Evolutionary conservation across 225 moss, liverwort and hornwort species (phyloP), one percentile per base, ranked within the genome.

Genomic region (Straminergon stramineum): DNA sequence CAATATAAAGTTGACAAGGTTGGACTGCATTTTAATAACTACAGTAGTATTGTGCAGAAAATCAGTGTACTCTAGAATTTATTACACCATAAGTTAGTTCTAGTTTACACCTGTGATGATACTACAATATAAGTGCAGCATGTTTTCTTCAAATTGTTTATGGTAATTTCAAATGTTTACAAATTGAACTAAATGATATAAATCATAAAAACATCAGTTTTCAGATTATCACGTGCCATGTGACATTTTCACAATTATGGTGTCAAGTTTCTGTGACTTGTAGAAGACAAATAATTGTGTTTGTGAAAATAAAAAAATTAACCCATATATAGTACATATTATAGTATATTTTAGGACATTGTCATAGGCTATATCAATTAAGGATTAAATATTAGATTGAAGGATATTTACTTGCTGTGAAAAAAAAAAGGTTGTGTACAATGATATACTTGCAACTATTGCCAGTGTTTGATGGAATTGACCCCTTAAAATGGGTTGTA

Each of bases 361-460:
- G 6, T 11, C 17, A 31, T 18, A 18, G 18, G 30, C 16, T 48
- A 48, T 5, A 17, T 31, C 4, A 10, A 6, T 6, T 31, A 18
- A 75, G 19, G 18, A 74, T 18, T 31, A 48, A 75, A 75, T 76
- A 52, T 32, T 32, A 13, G 13, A 18, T 1, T 17, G 10, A 26
- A 12, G 2, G 75, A 75, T 75, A 30, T 18, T 48, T 3, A 3
- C 7, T 43, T 74, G 45, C 1, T 0, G 0, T 2, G 6, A 3
- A 9, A 74, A 45, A 31, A 75, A 48, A 5, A 7, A 32, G 6
- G 20, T 20, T 52, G 51, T 5, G 32, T 51, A 32, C 2, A 53
- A 53, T 34, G 7, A 34, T 75, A 10, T 75, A 31, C 2, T 48
- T 48, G 48, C 51, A 51, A 75, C 4, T 30, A 30, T 21, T 32